Evolutionary conservation across 805 yeast genomes (phyloP).

Genomic region (Pichia exigua): DNA sequence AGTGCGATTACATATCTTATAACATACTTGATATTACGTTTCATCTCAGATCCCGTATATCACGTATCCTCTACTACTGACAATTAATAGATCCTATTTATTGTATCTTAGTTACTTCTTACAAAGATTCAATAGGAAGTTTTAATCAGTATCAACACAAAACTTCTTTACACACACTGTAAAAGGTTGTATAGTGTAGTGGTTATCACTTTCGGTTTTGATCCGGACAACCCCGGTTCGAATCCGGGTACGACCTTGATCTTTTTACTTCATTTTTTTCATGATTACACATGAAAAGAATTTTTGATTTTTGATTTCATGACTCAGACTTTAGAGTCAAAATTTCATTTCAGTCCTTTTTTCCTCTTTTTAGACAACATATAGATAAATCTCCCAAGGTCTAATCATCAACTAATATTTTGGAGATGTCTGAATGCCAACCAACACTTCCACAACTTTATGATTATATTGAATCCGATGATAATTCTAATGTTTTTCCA

Average conservation of each 20-base stretch:
- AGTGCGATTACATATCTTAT: too few species aligned
- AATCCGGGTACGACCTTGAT: conserved; percentile 70
- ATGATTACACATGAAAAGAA: neutral
- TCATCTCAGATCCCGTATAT: too few species aligned
- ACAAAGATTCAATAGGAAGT: too few species aligned
- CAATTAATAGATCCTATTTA: too few species aligned
- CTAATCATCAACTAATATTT: neutral
- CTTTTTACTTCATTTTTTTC: neutral
- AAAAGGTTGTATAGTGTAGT: conserved; percentile 55
- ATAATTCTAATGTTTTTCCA: conserved; percentile 60
- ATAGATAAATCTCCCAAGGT: too few species aligned
- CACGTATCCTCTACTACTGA: too few species aligned
- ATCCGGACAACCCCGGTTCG: conserved; percentile 81
- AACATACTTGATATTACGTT: too few species aligned
- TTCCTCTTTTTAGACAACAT: neutral
- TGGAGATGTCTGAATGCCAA: conserved; percentile 25
- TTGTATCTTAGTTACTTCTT: too few species aligned
- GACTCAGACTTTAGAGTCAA: neutral
- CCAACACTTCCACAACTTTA: conserved; percentile 43
- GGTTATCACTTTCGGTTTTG: conserved; percentile 78
- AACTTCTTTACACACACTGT: too few species aligned
- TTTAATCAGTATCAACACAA: too few species aligned
- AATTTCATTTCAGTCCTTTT: neutral
- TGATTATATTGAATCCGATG: conserved; percentile 33
- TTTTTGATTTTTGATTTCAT: neutral